Evolutionary conservation across 805 yeast genomes (phyloP), one percentile per base, ranked within the genome.

Genomic region (Candida morakotiae): DNA sequence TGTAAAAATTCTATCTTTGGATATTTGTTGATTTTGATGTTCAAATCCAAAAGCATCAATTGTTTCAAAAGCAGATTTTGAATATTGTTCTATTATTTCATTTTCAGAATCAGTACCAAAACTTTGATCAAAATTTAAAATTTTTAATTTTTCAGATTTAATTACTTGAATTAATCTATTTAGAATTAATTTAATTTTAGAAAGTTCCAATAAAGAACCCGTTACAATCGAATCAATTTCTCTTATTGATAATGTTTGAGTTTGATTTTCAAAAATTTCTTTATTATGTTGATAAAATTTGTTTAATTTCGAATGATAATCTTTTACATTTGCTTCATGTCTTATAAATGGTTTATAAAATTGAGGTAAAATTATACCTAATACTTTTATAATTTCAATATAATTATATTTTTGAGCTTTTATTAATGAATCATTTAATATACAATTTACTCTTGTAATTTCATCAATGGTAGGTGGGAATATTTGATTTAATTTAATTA

Each of bases 381-480:
- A 76, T 0, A 91, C 95, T 43, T 77, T 81, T 41, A 91, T 58
- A 3, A 87, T 69, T 57, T 91, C 97, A 35, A 73, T 71, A 35
- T 83, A 75, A 2, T 96, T 96, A 52, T 58, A 77, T 0, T 81
- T 77, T 2, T 66, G 51, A 0, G 97, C 91, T 11, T 73, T 58
- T 40, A 77, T 75, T 38, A 91, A 60, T 16, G 93, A 77, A 47
- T 84, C 94, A 43, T 84, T 73, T 41, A 87, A 77, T 4, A 91
- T 79, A 53, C 95, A 86, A 53, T 89, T 89, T 27, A 91, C 81
- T 51, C 97, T 71, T 9, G 95, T 85, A 13, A 91, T 81, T 62
- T 91, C 98, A 59, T 91, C 97, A 14, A 91, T 83, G 0, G 98
- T 91, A 1, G 97, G 97, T 2, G 98, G 97, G 52, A 91, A 88